These are phyloP conservation scores for Flaveria trinervia DNA, from an alignment of 129 eudicot genomes.

Conservation along the genomic window DNA sequence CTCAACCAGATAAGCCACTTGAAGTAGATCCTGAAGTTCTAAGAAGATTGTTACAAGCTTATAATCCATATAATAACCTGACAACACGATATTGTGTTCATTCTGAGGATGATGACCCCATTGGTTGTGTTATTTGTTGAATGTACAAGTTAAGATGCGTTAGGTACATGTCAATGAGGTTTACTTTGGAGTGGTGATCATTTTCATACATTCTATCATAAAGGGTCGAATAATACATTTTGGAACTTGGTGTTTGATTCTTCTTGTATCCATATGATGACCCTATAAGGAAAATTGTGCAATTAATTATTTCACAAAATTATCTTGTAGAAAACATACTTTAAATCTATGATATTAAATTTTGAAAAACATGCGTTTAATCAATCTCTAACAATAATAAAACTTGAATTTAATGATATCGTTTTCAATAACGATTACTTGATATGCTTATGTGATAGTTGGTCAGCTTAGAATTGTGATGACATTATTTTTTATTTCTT, in stretches of 20 bases:
- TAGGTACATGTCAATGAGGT: slow-evolving; percentile 5
- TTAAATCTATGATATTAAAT: too few species aligned
- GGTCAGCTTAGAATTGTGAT: too few species aligned
- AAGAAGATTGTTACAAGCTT: slow-evolving; percentile 1
- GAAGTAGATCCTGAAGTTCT: not conserved
- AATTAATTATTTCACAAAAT: too few species aligned
- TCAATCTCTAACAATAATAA: too few species aligned
- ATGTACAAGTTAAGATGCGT: not conserved
- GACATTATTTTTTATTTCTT: too few species aligned
- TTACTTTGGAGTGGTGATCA: slow-evolving; percentile 9
- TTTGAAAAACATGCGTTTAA: too few species aligned
- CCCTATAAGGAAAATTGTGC: too few species aligned
- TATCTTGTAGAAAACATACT: too few species aligned
- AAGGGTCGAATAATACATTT: not conserved
- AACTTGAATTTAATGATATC: too few species aligned
- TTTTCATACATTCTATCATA: not conserved
- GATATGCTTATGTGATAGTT: too few species aligned
- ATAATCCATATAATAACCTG: slow-evolving; percentile 18
- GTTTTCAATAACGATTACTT: too few species aligned
- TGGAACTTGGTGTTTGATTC: slow-evolving; percentile 1
- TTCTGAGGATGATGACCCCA: slow-evolving; percentile 38
- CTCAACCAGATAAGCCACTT: not conserved
- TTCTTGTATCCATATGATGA: not conserved
- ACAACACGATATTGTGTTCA: slow-evolving; percentile 20
- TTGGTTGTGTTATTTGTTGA: slow-evolving; percentile 43